Evolutionary conservation across 2,329 filamentous ascomycete species (phyloP), one percentile per base, ranked within the genome.

Genomic region (Rhexocercosporidium sp.): DNA sequence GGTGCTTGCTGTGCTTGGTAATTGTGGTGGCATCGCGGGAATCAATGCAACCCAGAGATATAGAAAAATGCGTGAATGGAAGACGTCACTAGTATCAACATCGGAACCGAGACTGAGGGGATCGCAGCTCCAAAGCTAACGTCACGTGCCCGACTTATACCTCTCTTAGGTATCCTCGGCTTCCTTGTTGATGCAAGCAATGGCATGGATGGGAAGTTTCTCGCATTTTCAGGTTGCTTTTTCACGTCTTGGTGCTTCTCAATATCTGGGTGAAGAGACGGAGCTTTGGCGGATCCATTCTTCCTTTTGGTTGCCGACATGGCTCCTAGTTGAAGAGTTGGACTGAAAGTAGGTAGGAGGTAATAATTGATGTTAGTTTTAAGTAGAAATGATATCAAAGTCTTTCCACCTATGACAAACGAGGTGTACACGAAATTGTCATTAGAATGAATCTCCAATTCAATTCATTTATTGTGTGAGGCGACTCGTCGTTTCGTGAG

Each of bases 1-100:
- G 37, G 85, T 85, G 14, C 82, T 73, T 37, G 81, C 72, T 20
- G 78, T 74, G 37, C 44, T 47, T 69, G 75, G 78, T 34, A 69
- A 54, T 79, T 81, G 65, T 65, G 69, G 62, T 68, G 73, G 73
- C 75, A 77, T 76, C 69, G 63, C 66, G n/a, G 11, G 20, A 62
- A 54, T 39, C 29, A 54, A n/a, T n/a, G 12, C 59, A 60, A 67
- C 34, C 31, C 62, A 34, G 39, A 39, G 31, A 56, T 54, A 20
- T 29, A 62, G 59, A 44, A 64, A 47, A 34, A 39, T 27, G n/a
- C 41, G 46, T 20, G n/a, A 56, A 56, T 64, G 37, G 34, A 67
- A 29, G 49, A 61, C 65, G 65, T 66, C 41, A 44, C 41, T 44
- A 44, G n/a, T 16, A 44, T 44, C 65, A 66, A 63, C 65, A 56